Evolutionary conservation across 2,329 filamentous ascomycete species (phyloP).

Genomic region (Aureobasidium sp.): DNA sequence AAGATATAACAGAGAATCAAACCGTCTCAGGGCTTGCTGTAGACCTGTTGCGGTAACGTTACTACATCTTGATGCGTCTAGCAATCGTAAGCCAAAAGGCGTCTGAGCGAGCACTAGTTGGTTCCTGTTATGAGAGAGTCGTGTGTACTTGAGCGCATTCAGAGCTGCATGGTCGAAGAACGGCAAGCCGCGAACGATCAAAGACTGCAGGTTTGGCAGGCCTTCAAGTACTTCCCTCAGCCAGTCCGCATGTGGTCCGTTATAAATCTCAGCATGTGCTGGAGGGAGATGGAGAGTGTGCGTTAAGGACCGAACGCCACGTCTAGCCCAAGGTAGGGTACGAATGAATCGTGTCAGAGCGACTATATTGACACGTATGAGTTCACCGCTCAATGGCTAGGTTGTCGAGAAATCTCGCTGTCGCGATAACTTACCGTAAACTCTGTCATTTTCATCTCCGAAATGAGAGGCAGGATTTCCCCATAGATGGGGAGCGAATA

Average conservation of each 20-base stretch:
- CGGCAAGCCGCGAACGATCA: constrained; percentile 52
- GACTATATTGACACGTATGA: constrained; percentile 31
- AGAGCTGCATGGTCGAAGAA: constrained; percentile 57
- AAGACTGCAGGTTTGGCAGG: constrained; percentile 51
- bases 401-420: background rate
- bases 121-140: background rate
- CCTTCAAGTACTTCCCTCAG: constrained; percentile 51
- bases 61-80: constrained; percentile 50
- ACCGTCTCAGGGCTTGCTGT: constrained; percentile 44
- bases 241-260: constrained; percentile 52
- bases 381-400: background rate
- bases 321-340: constrained; percentile 47
- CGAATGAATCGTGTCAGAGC: constrained; percentile 54
- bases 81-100: constrained; percentile 45
- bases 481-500: constrained; percentile 55
- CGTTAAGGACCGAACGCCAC: constrained; percentile 47
- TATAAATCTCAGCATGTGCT: constrained; percentile 54
- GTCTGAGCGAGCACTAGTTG: background rate
- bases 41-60: constrained; percentile 53
- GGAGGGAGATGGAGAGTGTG: constrained; percentile 57
- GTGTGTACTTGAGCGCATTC: constrained; percentile 37
- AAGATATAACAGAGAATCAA: constrained; percentile 50
- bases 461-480: constrained; percentile 58
- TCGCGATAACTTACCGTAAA: constrained; percentile 40
- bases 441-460: constrained; percentile 51